Conservation (phyloP, 106 monocot species). For the Chionographis japonica region DNA sequence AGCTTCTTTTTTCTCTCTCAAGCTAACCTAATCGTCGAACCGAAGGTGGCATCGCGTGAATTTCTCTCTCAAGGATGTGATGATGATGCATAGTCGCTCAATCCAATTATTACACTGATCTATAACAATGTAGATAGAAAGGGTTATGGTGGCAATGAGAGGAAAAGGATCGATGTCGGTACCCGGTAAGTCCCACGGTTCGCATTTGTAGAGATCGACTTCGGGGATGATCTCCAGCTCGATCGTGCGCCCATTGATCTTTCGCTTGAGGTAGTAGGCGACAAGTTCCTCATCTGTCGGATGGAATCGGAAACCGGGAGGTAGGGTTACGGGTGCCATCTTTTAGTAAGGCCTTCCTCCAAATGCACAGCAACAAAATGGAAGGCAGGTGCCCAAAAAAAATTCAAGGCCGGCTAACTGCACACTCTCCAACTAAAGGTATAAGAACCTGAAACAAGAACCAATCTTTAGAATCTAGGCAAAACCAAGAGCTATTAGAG, state of each 20-base stretch:
- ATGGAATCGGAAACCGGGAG: conserved; percentile 55
- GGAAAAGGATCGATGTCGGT: not conserved
- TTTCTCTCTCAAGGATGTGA: too few species aligned
- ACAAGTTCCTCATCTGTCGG: conserved; percentile 55
- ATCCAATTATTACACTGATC: too few species aligned
- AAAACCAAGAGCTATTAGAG: not conserved
- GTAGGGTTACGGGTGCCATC: conserved; percentile 44
- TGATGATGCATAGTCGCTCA: too few species aligned
- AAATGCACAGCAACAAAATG: not conserved
- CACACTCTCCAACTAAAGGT: not conserved
- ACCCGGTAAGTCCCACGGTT: conserved; percentile 59
- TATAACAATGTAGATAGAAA: not conserved
- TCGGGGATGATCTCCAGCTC: conserved; percentile 52
- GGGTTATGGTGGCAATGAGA: not conserved
- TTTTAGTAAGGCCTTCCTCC: not conserved
- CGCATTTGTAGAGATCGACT: conserved; percentile 61
- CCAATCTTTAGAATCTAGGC: not conserved
- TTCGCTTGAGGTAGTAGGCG: conserved; percentile 44
- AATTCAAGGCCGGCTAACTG: not conserved
- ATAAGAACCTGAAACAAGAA: conserved; percentile 2
- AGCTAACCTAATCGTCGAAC: too few species aligned
- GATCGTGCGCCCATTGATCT: conserved; percentile 45
- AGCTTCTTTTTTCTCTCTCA: too few species aligned
- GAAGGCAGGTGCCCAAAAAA: not conserved
- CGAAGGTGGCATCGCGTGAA: too few species aligned